These are phyloP conservation scores for Urochloa ruziziensis DNA, from an alignment of 176 grass and related monocot species.

Conservation along the genomic window DNA sequence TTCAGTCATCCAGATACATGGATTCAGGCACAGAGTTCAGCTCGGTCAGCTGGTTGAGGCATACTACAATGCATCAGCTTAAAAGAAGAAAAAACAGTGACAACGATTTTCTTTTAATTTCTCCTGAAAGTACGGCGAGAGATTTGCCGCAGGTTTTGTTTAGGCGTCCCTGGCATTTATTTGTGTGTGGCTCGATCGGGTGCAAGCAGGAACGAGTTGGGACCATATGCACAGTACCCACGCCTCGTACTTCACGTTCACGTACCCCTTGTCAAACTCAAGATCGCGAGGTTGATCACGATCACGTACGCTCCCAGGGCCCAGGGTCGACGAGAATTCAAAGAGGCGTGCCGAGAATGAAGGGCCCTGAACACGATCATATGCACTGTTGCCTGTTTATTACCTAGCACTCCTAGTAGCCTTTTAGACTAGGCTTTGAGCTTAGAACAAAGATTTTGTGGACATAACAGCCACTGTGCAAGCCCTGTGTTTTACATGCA, in stretches of 20 bases:
- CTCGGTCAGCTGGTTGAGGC: no score
- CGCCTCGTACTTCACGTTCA: background rate
- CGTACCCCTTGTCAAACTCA: constrained; percentile 13
- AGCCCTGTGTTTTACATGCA: no score
- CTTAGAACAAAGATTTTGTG: no score
- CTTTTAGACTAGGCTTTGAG: no score
- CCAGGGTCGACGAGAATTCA: background rate
- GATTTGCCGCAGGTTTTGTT: no score
- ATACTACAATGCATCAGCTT: no score
- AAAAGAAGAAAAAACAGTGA: no score
- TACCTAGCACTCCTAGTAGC: no score
- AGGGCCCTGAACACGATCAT: background rate
- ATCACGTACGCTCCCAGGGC: background rate
- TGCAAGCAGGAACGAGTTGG: background rate
- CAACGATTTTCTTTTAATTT: no score
- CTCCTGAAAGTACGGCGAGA: no score
- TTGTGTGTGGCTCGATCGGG: background rate
- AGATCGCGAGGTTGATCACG: background rate
- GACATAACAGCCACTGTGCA: no score
- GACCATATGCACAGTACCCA: background rate
- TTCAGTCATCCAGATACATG: background rate
- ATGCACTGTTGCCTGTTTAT: no score
- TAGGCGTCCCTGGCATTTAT: background rate
- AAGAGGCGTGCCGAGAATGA: background rate
- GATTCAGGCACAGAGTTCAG: background rate